These are phyloP conservation scores for Penicillium capsulatum DNA, from an alignment of 2,329 filamentous ascomycete genomes.

Conservation along the genomic window DNA sequence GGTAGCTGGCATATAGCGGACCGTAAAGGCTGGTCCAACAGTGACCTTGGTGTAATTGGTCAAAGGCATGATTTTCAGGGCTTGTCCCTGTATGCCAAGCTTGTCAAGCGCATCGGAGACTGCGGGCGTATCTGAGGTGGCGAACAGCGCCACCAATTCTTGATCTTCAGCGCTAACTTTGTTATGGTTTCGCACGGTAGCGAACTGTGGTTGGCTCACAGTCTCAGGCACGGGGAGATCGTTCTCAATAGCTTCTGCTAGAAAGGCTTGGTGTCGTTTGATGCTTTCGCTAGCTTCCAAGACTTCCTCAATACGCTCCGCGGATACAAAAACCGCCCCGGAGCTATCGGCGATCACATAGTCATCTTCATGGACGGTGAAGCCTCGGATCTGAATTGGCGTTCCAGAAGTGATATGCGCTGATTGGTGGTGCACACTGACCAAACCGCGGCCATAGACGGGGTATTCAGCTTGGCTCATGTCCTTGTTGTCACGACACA, in stretches of 20 bases:
- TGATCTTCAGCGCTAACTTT: conserved; percentile 11
- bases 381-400: conserved; percentile 18
- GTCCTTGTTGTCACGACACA: conserved; percentile 34
- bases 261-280: conserved; percentile 13
- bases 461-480: conserved; percentile 32
- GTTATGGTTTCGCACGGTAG: conserved; percentile 7
- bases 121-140: conserved; percentile 16
- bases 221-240: conserved; percentile 17
- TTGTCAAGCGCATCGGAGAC: conserved; percentile 23
- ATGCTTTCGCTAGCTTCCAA: conserved; percentile 12
- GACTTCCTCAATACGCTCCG: conserved; percentile 15
- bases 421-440: conserved; percentile 12
- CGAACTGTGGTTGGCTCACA: conserved; percentile 22
- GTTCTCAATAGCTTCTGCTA: conserved; percentile 18
- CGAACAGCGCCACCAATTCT: conserved; percentile 17
- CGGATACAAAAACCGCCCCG: conserved; percentile 18
- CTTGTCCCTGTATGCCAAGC: conserved; percentile 20
- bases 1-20: conserved; percentile 27
- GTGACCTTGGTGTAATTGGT: conserved; percentile 27
- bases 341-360: conserved; percentile 21
- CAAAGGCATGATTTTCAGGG: conserved; percentile 17
- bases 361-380: conserved; percentile 17
- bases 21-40: conserved; percentile 33
- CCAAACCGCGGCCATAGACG: conserved; percentile 32
- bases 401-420: conserved; percentile 29